Percentiles rank a stretch among this genome's conserved stretches.
Evolutionary conservation across 2,329 filamentous ascomycete species (phyloP).

Genomic region (Didymella glomerata): DNA sequence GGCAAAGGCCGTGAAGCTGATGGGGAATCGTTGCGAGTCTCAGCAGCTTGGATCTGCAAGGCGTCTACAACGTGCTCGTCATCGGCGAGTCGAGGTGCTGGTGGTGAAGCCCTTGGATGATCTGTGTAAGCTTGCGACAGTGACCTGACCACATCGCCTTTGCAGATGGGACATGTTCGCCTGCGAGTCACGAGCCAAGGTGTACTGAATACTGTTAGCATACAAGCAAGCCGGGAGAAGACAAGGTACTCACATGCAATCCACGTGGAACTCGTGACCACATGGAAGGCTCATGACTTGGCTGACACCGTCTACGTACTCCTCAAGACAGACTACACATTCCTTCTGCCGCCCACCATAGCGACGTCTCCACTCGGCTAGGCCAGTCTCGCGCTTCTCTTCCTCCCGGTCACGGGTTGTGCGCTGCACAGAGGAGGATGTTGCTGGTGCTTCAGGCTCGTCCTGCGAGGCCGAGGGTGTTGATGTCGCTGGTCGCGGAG

Average conservation of each 20-base stretch:
- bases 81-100: slow-evolving; percentile 26
- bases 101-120: slow-evolving; percentile 34
- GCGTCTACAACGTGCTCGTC: slow-evolving; percentile 53
- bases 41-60: slow-evolving; percentile 56
- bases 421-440: slow-evolving; percentile 41
- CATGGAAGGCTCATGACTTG: slow-evolving; percentile 96
- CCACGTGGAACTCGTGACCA: slow-evolving; percentile 95
- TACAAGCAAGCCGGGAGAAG: background rate
- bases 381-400: slow-evolving; percentile 62
- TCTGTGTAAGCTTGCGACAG: slow-evolving; percentile 47
- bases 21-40: slow-evolving; percentile 58
- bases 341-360: slow-evolving; percentile 77
- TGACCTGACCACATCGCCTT: slow-evolving; percentile 84
- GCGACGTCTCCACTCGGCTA: slow-evolving; percentile 63
- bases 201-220: slow-evolving; percentile 66
- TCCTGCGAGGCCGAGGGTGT: slow-evolving; percentile 71
- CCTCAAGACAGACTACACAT: slow-evolving; percentile 95
- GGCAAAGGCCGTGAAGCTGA: slow-evolving; percentile 61
- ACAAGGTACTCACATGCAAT: slow-evolving; percentile 86
- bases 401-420: slow-evolving; percentile 51
- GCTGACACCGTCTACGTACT: slow-evolving; percentile 93
- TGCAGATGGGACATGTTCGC: slow-evolving; percentile 98
- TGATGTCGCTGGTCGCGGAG: slow-evolving; percentile 43
- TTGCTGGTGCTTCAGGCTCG: slow-evolving; percentile 65
- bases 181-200: slow-evolving; percentile 96